Evolutionary conservation across 257 asterid genomes (phyloP).

Genomic region (Nicotiana noctiflora): DNA sequence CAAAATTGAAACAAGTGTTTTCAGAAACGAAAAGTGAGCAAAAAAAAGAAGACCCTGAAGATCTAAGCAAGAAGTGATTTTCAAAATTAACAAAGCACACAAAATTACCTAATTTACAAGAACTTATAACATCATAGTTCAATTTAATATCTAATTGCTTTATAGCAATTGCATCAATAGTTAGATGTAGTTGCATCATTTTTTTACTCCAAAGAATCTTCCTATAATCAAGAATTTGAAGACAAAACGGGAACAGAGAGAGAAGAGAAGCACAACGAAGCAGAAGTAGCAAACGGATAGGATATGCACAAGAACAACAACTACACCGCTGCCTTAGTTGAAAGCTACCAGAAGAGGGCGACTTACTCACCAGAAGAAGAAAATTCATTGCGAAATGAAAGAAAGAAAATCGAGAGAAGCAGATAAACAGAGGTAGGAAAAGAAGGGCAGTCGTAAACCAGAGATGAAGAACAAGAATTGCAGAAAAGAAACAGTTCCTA

Average conservation of each 20-base stretch:
- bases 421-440: background rate
- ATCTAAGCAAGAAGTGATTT: background rate
- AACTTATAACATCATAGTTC: background rate
- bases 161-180: background rate
- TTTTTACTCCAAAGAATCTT: background rate
- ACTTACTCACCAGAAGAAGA: background rate
- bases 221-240: background rate
- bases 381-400: background rate
- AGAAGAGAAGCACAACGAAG: background rate
- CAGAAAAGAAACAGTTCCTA: background rate
- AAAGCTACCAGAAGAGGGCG: background rate
- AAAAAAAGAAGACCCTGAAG: background rate
- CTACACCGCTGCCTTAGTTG: too few species aligned
- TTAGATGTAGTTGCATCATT: background rate
- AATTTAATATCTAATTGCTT: background rate
- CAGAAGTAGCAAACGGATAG: background rate
- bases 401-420: background rate
- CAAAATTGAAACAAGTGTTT: background rate
- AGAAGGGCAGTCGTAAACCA: background rate
- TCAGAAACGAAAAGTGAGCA: background rate
- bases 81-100: background rate
- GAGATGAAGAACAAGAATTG: background rate
- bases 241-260: background rate
- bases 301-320: background rate
- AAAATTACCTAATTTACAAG: background rate